Conservation (phyloP, 331 rosid genomes). For the Telfairia occidentalis region DNA sequence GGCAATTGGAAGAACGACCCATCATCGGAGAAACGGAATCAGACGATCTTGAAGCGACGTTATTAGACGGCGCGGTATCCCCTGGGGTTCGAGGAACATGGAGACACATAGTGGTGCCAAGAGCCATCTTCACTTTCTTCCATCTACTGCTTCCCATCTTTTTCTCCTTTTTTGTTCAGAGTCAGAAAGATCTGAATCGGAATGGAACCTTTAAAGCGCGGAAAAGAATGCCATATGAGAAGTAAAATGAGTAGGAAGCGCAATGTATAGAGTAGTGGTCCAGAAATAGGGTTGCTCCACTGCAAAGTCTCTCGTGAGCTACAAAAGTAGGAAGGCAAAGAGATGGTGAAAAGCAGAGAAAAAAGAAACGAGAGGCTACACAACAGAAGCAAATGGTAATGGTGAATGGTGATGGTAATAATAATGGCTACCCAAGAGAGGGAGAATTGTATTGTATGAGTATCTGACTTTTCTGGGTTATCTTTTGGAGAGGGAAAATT, state of each 20-base stretch:
- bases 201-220: neutral
- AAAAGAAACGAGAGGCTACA: neutral
- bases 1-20: neutral
- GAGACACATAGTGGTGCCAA: conserved; percentile 48
- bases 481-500: neutral
- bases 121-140: conserved; percentile 73
- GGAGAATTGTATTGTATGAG: neutral
- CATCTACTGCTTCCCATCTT: conserved; percentile 69
- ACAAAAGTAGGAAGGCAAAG: neutral
- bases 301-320: too few species aligned
- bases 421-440: neutral
- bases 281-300: neutral
- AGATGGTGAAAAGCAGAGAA: neutral
- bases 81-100: neutral
- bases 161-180: too few species aligned
- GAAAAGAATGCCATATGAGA: neutral
- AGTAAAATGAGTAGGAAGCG: neutral
- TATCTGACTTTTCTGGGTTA: neutral
- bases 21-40: neutral
- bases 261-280: neutral
- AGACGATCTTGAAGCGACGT: neutral
- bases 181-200: neutral
- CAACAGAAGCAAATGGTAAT: neutral
- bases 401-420: neutral
- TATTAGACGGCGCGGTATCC: conserved; percentile 33